Conservation (phyloP, 192 early-diverging fungal genomes). For the Coemansia sp. region DNA sequence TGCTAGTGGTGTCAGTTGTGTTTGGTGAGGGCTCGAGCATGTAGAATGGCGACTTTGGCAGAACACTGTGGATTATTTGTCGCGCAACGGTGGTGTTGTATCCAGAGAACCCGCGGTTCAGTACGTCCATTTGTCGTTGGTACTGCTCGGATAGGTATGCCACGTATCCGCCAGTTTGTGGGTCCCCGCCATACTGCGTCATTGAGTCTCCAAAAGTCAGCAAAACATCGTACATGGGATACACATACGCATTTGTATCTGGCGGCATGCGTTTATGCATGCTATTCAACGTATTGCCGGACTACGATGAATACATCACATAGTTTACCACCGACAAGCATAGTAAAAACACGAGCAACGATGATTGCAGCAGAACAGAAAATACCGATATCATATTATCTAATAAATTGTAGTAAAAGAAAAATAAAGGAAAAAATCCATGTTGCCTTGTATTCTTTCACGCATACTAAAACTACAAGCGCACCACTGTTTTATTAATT, state of each 20-base stretch:
- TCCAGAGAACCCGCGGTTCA: slow-evolving; percentile 5
- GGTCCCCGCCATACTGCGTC: slow-evolving; percentile 1
- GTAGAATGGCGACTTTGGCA: neutral
- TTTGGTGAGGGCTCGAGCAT: neutral
- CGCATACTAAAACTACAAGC: no score
- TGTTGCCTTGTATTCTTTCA: no score
- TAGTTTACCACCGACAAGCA: no score
- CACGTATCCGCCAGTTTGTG: neutral
- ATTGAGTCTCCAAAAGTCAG: slow-evolving; percentile 1
- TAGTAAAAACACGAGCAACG: no score
- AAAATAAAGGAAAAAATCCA: no score
- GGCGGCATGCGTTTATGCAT: neutral
- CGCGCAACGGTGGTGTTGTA: neutral
- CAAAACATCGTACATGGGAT: slow-evolving; percentile 1
- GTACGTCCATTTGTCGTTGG: slow-evolving; percentile 5
- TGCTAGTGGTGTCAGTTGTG: neutral
- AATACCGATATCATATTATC: no score
- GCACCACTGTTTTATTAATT: no score
- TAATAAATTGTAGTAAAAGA: no score
- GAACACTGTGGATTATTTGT: neutral
- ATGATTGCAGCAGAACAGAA: no score
- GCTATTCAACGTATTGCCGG: no score
- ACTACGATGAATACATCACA: no score
- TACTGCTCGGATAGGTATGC: neutral
- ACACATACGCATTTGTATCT: neutral